Conservation (phyloP, 2,329 filamentous ascomycete species). For the Blastomyces gilchristii region DNA sequence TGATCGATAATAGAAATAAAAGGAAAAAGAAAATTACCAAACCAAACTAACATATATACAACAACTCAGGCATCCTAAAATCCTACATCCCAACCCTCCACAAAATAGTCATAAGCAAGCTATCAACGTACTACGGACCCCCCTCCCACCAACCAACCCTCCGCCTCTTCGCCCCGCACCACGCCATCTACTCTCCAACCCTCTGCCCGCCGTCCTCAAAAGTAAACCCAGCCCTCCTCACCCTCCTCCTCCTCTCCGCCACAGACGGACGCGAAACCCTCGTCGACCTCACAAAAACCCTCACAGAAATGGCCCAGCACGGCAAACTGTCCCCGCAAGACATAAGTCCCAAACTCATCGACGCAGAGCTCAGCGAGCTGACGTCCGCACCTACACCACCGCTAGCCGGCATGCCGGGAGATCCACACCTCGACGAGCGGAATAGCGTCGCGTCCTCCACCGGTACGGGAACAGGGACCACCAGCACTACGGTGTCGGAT, state of each 20-base stretch:
- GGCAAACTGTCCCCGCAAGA: constrained; percentile 72
- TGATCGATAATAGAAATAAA: not conserved
- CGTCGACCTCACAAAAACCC: constrained; percentile 87
- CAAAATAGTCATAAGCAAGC: constrained; percentile 64
- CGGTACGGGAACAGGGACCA: not conserved
- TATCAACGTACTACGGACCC: constrained; percentile 78
- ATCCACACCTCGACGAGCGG: not conserved
- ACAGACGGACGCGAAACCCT: constrained; percentile 88
- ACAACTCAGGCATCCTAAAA: constrained; percentile 67
- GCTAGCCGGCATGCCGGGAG: not conserved
- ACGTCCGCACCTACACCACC: constrained; percentile 17
- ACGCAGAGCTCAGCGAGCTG: constrained; percentile 68
- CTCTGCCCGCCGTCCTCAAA: constrained; percentile 16
- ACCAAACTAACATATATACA: not conserved
- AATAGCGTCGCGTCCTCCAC: not conserved
- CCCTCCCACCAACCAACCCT: constrained; percentile 55
- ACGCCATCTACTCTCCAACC: constrained; percentile 38
- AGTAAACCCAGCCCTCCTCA: constrained; percentile 33
- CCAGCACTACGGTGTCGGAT: not conserved
- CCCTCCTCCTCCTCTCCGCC: constrained; percentile 69
- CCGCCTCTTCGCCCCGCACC: constrained; percentile 61
- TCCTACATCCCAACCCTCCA: constrained; percentile 79
- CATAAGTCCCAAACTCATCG: constrained; percentile 75
- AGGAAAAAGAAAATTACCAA: not conserved
- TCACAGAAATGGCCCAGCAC: constrained; percentile 89